Evolutionary conservation across 2,329 filamentous ascomycete genomes (phyloP), one percentile per base, ranked within the genome.

Genomic region (Cercospora sojina): DNA sequence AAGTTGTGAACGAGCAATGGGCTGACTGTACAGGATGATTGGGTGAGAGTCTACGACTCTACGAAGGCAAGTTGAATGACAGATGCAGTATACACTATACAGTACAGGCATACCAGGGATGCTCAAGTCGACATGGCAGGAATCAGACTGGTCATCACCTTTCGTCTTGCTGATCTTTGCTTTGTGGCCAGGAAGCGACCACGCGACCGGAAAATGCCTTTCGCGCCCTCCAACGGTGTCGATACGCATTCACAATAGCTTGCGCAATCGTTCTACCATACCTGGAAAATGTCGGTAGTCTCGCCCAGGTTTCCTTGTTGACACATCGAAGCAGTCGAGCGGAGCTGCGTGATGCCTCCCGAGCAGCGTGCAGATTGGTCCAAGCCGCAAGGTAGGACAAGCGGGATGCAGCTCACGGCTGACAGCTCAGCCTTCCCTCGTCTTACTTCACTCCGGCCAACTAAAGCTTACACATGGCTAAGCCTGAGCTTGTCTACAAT

Each of bases 1-100:
- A 57, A 66, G 47, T 51, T 72, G 55, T 72, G 35, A 63, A 35
- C 3, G 16, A 12, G 38, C 29, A 57, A 29, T n/a, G 16, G n/a
- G 12, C 8, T 23, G 18, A 29, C 7, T 57, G 5, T 57, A 57
- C 53, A 57, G 53, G 53, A 57, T 29, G 53, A 31, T 20, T 32
- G 27, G 16, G n/a, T 20, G 16, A 57, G n/a, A 5, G 8, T 20
- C 8, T 20, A 32, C 16, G n/a, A 5, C 3, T 20, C 8, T 20
- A 32, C 16, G 47, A 51, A 13, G 47, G 16, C 6, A 51, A 5
- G 47, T 13, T 23, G 20, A 12, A 51, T 16, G 47, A 16, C n/a
- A 27, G 47, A 53, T 53, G 25, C 47, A 29, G 25, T 29, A 53
- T 16, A 53, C 23, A 53, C 47, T 16, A 53, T 53, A 27, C 47